Conservation (phyloP, 257 asterid genomes). For the Solanum clarkiae region DNA sequence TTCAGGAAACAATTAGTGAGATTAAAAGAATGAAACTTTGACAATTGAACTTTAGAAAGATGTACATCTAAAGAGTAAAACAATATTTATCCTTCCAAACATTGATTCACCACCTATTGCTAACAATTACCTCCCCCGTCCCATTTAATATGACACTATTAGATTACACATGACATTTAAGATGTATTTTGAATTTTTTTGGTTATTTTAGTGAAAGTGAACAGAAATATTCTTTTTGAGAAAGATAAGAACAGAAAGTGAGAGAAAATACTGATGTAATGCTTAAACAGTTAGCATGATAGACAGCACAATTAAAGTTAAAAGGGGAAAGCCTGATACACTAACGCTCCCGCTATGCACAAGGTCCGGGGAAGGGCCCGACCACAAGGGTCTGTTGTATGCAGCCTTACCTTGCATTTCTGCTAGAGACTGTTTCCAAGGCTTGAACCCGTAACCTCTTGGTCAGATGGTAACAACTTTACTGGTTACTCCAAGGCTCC, state of each 20-base stretch:
- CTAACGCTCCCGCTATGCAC: no score
- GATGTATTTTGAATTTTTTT: neutral
- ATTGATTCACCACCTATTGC: neutral
- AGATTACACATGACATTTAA: neutral
- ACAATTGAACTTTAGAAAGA: neutral
- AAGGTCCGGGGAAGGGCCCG: no score
- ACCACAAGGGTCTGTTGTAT: no score
- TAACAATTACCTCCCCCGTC: neutral
- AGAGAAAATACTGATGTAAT: neutral
- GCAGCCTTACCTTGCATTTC: no score
- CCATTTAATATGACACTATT: neutral
- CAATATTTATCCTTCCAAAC: neutral
- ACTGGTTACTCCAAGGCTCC: no score
- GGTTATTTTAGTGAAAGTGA: neutral
- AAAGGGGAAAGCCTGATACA: no score
- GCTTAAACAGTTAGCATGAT: neutral
- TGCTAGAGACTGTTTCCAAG: no score
- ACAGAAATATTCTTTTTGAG: neutral
- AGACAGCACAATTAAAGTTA: neutral
- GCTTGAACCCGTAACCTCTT: no score
- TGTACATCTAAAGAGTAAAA: neutral
- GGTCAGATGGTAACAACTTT: no score
- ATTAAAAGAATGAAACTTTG: neutral
- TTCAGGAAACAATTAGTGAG: conserved; percentile 13
- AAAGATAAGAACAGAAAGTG: neutral